Evolutionary conservation across 2,329 filamentous ascomycete genomes (phyloP), one percentile per base, ranked within the genome.

Genomic region (Cercospora canescens): DNA sequence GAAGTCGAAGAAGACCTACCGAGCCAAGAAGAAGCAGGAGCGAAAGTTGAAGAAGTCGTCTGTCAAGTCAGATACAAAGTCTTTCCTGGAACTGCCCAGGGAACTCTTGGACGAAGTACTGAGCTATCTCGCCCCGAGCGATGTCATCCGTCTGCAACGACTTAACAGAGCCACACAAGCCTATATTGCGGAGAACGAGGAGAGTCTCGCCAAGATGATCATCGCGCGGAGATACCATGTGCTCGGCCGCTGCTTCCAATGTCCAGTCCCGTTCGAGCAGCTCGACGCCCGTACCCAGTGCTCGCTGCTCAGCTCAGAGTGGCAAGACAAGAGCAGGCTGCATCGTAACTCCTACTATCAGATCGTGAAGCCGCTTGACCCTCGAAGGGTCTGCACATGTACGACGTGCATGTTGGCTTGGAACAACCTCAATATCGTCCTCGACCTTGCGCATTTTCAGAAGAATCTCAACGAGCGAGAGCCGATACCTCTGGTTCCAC

Each of bases 391-490:
- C 4, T 89, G 87, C 76, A 86, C 84, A 1, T 89, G 86, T 70
- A 74, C 86, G 28, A 85, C 83, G 0, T 88, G 87, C 71, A 76
- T 85, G 50, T 72, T 86, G 39, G 80, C 83, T 2, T 89, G 86
- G 87, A 86, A 86, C 69, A 82, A 84, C 14, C 80, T 88, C 6
- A 81, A 81, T 65, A 70, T 87, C 0, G 76, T 82, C 12, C 80
- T 88, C 11, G 86, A 89, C 70, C 85, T 88, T 70, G 81, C 84
- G 0, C 79, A 85, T 71, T 88, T 85, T 83, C 86, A 88, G 70
- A 52, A 71, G 1, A 72, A 84, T 50, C 79, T 88, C 7, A 83
- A 88, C 64, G 69, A 72, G 0, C 81, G 84, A 1, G 79, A 83
- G 16, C 85, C 86, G 0, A 83, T 88, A 1, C 84, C 84, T 0